These are phyloP conservation scores for Ophiosphaerella korrae DNA, from an alignment of 2,329 filamentous ascomycete genomes.

Conservation along the genomic window DNA sequence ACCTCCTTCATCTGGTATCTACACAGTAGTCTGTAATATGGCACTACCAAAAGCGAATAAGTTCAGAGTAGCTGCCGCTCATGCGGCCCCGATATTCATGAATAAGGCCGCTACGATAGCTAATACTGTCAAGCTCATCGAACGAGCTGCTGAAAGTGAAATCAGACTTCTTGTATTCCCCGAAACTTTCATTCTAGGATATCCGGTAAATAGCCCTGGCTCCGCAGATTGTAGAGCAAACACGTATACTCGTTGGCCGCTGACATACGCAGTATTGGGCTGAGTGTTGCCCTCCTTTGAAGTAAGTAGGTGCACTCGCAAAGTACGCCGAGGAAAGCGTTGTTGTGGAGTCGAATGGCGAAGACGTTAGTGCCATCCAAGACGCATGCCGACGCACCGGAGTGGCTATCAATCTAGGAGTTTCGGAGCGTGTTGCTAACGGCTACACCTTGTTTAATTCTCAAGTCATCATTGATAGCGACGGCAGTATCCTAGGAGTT, in stretches of 20 bases:
- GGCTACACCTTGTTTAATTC: conserved; percentile 46
- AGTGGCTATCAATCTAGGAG: conserved; percentile 42
- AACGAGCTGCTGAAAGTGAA: conserved; percentile 36
- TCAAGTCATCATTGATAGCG: conserved; percentile 41
- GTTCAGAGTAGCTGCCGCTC: conserved; percentile 45
- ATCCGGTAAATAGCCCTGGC: conserved; percentile 31
- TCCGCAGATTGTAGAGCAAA: too few relatives aligned
- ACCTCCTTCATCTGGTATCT: neutral
- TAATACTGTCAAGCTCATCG: conserved; percentile 41
- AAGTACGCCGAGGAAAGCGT: conserved; percentile 45
- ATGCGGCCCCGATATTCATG: conserved; percentile 47
- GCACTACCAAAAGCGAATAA: conserved; percentile 27
- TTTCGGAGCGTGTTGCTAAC: conserved; percentile 41
- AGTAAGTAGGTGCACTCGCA: conserved; percentile 39
- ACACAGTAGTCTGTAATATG: conserved; percentile 10
- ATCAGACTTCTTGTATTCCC: conserved; percentile 45
- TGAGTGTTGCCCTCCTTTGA: conserved; percentile 44
- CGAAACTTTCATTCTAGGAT: conserved; percentile 46
- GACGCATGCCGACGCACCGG: conserved; percentile 38
- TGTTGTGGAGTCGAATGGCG: conserved; percentile 38
- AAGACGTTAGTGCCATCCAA: conserved; percentile 39
- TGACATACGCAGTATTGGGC: conserved; percentile 36
- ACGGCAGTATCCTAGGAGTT: conserved; percentile 43
- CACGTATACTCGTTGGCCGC: neutral
- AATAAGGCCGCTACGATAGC: conserved; percentile 42